These are phyloP conservation scores for Plasmodium gaboni DNA, from an alignment of 169 alveolate species.

Conservation along the genomic window DNA sequence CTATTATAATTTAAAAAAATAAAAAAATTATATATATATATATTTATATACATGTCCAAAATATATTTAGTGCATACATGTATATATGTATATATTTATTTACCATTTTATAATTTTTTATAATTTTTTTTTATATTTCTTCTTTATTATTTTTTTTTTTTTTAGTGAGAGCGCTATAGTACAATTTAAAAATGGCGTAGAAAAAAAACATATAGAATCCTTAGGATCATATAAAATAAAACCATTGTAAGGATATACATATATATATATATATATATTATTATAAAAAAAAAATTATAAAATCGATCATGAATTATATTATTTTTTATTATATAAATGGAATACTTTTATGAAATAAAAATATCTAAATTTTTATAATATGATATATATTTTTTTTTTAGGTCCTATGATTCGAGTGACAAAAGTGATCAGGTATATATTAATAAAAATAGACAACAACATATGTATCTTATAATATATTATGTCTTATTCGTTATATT, in stretches of 20 bases:
- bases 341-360: background rate
- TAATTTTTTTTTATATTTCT: background rate
- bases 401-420: slow-evolving; percentile 10
- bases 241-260: slow-evolving; percentile 50
- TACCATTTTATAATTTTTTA: background rate
- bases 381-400: background rate
- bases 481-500: too few species aligned
- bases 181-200: slow-evolving; percentile 28
- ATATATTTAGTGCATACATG: background rate
- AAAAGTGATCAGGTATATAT: slow-evolving; percentile 33
- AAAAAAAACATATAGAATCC: slow-evolving; percentile 46
- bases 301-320: background rate
- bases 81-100: background rate
- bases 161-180: slow-evolving; percentile 41
- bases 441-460: background rate
- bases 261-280: background rate
- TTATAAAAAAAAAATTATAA: background rate
- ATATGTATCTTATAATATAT: too few species aligned
- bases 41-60: background rate
- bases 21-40: background rate
- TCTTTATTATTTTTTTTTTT: background rate
- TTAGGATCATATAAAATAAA: slow-evolving; percentile 30
- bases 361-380: background rate
- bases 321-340: background rate
- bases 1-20: too few species aligned